A percentile compares a stretch with the other conserved stretches of the same genome.
Conservation (phyloP, 208 protist species). For the Acanthamoeba triangularis region DNA sequence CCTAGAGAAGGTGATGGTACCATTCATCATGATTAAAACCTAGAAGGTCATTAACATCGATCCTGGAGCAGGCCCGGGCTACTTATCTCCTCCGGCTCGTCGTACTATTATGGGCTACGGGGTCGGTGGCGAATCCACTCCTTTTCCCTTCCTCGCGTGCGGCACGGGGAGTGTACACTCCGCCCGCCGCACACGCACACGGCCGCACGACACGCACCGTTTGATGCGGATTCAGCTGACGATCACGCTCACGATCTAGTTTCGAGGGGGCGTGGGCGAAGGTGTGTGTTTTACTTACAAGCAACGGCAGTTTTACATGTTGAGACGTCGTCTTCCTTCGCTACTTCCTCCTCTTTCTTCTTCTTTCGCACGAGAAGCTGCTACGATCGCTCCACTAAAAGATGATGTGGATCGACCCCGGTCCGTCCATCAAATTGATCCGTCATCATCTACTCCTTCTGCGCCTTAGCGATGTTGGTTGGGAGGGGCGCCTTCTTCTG, state of each 20-base stretch:
- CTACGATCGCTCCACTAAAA: too few species aligned
- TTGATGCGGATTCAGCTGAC: too few species aligned
- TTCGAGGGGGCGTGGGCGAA: too few species aligned
- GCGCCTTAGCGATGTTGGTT: not conserved
- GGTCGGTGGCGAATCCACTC: not conserved
- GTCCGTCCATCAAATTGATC: not conserved
- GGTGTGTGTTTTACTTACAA: too few species aligned
- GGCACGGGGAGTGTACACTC: not conserved
- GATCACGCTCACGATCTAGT: too few species aligned
- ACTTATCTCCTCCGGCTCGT: not conserved
- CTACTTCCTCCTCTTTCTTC: too few species aligned
- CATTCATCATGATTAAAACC: conserved; percentile 45
- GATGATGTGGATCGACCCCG: too few species aligned
- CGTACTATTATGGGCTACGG: not conserved
- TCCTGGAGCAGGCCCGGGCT: not conserved
- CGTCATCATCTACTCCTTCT: not conserved
- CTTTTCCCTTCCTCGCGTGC: not conserved
- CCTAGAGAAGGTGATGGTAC: conserved; percentile 53
- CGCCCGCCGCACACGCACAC: not conserved
- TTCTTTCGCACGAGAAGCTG: too few species aligned
- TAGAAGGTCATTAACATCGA: conserved; percentile 35
- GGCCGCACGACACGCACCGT: too few species aligned
- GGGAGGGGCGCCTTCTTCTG: not conserved
- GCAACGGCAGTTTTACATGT: too few species aligned
- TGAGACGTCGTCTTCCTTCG: too few species aligned